Evolutionary conservation across 2,329 filamentous ascomycete genomes (phyloP), one percentile per base, ranked within the genome.

Genomic region (Nemania bipapillata): DNA sequence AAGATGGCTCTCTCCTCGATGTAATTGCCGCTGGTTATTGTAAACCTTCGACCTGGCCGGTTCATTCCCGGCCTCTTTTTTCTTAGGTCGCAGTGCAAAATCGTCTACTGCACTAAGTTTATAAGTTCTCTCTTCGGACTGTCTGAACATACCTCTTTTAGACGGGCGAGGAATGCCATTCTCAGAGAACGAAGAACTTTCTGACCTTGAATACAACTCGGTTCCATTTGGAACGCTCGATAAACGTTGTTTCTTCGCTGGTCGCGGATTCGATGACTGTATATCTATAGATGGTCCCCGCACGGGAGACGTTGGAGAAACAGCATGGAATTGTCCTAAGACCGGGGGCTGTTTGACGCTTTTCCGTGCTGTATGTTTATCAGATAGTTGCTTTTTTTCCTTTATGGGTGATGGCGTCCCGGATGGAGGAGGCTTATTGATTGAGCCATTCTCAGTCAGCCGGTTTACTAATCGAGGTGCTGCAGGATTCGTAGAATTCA

Each of bases 21-120:
- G 40, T 30, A 49, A 22, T 54, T 40, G 60, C 26, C 50, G 64
- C 26, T 65, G 71, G 42, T 69, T 65, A 24, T 67, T 70, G 47
- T 50, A 65, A 20, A 24, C 15, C 49, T 63, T 72, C 30, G 60
- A 32, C 37, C 57, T 65, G 52, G 69, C 63, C 17, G 58, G 40
- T 30, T 66, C 61, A 63, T 66, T 70, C 20, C 57, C 66, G 58
- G 32, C 55, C 54, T 67, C 60, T 62, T 60, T 74, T 28, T 69
- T 69, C 37, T 69, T 73, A 24, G 75, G 75, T 22, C 71, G 74
- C 58, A 77, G 73, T 53, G 73, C 69, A 73, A 77, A 77, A 64
- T 73, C 70, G 28, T 74, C 72, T 60, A 73, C 52, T 63, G 68
- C 70, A 53, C 67, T 69, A 64, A 72, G 67, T 65, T 54, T 72